Evolutionary conservation across 176 grass and related monocot genomes (phyloP), one percentile per base, ranked within the genome.

Genomic region (Guadua angustifolia): DNA sequence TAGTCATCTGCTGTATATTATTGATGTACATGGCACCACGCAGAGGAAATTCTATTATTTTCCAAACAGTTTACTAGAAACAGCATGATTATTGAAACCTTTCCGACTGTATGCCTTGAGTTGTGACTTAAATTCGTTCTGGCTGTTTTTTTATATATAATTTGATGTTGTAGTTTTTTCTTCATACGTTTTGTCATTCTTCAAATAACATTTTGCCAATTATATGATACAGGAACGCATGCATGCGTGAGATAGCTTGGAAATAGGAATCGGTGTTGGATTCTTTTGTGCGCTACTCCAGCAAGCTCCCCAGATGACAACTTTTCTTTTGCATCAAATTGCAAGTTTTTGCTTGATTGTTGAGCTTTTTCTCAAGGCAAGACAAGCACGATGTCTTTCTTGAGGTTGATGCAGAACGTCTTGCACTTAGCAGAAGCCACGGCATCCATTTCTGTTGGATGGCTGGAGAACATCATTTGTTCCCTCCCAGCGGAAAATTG

Each of bases 331-430:
- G 47, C 62, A 75, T 75, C 63, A 80, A 80, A 59, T 49, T 63
- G 25, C 77, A 86, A 89, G 49, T 79, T 70, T 66, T 64, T 21
- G 42, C 62, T 80, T 84, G 61, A 75, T 87, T 45, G 47, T 74
- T 19, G 9, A 38, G 44, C 35, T 62, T 82, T 85, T 66, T 61
- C 66, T 79, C 52, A 69, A 74, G 66, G 52, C 21, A n/a, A 55
- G 51, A 69, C 39, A 6, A 52, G 5, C 66, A 17, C 63, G 75
- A 35, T 51, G 62, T 59, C 50, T 63, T 78, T 18, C 39, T 74
- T 79, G 59, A 86, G 51, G 67, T 73, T 45, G 59, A 79, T 67
- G 74, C 67, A 33, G 53, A 55, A 29, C 29, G 29, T 75, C 24
- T 57, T 80, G 38, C 57, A 65, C 56, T 69, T 57, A 59, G 78